These are phyloP conservation scores for Wallacemonas rigidus DNA, from an alignment of 208 protist genomes.

Conservation along the genomic window DNA sequence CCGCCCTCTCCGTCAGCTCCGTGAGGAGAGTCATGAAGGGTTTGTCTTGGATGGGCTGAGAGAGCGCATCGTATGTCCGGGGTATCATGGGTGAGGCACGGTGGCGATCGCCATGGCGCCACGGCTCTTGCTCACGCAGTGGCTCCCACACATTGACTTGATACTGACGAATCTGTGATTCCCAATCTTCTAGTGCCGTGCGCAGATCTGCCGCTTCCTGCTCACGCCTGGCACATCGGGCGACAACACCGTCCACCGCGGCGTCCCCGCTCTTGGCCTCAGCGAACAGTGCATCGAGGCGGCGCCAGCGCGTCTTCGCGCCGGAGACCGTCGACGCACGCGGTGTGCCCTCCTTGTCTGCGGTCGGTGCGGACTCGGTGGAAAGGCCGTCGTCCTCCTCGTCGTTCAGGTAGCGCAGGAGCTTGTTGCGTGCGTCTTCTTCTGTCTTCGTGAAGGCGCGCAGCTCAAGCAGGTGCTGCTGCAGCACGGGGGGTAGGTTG, in stretches of 20 bases:
- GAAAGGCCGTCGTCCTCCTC: conserved; percentile 7
- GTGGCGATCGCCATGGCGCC: conserved; percentile 23
- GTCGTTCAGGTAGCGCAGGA: conserved; percentile 67
- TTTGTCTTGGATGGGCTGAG: conserved; percentile 23
- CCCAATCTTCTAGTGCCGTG: conserved; percentile 52
- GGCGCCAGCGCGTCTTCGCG: conserved; percentile 38
- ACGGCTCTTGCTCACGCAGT: conserved; percentile 47
- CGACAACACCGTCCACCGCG: conserved; percentile 59
- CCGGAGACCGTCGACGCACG: not conserved
- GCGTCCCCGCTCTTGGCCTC: conserved; percentile 32
- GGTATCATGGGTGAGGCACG: conserved; percentile 23
- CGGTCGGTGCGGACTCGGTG: not conserved
- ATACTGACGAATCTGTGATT: conserved; percentile 58
- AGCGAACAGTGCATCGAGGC: conserved; percentile 27
- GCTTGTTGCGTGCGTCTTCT: conserved; percentile 47
- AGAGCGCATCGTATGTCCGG: conserved; percentile 25
- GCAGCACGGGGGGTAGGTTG: conserved; percentile 59
- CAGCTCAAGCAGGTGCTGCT: conserved; percentile 79
- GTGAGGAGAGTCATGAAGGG: conserved; percentile 40
- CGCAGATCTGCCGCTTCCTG: conserved; percentile 47
- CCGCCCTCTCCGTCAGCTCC: conserved; percentile 42
- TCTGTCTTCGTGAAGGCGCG: conserved; percentile 76
- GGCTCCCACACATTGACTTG: conserved; percentile 68
- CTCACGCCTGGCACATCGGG: conserved; percentile 65
- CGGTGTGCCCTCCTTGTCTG: not conserved